Evolutionary conservation across 78 protist species (phyloP).

Genomic region (Monosiga brevicollis): DNA sequence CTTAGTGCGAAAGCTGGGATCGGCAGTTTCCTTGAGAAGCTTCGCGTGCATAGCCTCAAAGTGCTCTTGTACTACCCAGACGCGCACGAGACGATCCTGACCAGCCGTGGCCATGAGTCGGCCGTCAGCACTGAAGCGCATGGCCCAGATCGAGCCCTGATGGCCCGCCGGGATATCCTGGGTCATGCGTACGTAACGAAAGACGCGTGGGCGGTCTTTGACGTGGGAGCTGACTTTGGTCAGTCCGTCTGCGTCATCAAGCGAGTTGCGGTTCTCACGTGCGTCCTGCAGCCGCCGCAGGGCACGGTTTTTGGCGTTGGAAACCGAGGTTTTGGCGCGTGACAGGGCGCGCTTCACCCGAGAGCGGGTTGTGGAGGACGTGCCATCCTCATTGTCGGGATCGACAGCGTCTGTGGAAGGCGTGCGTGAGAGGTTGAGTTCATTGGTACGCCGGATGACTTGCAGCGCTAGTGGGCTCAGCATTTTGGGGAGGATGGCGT

Average conservation of each 20-base stretch:
- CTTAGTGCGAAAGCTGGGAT: not conserved
- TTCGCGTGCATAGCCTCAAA: not conserved
- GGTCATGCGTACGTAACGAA: not conserved
- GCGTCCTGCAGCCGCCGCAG: too few species aligned
- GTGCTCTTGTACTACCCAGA: slow-evolving; percentile 12
- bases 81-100: slow-evolving; percentile 25
- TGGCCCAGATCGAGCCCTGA: slow-evolving; percentile 32
- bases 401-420: too few species aligned
- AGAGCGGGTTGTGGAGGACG: too few species aligned
- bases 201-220: not conserved
- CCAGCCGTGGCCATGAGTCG: slow-evolving; percentile 39
- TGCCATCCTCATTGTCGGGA: too few species aligned
- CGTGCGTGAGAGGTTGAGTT: too few species aligned
- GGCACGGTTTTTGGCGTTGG: too few species aligned
- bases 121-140: slow-evolving; percentile 26
- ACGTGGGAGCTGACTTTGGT: too few species aligned
- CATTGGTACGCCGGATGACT: not conserved
- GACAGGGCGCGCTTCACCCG: too few species aligned
- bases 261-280: not conserved
- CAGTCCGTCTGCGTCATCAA: not conserved
- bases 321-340: too few species aligned
- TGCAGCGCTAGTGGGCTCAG: not conserved
- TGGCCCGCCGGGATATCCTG: slow-evolving; percentile 3
- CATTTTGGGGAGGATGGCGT: not conserved
- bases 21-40: not conserved